Conservation (phyloP, 1,284 basidiomycete species). For the Cerrena zonata region DNA sequence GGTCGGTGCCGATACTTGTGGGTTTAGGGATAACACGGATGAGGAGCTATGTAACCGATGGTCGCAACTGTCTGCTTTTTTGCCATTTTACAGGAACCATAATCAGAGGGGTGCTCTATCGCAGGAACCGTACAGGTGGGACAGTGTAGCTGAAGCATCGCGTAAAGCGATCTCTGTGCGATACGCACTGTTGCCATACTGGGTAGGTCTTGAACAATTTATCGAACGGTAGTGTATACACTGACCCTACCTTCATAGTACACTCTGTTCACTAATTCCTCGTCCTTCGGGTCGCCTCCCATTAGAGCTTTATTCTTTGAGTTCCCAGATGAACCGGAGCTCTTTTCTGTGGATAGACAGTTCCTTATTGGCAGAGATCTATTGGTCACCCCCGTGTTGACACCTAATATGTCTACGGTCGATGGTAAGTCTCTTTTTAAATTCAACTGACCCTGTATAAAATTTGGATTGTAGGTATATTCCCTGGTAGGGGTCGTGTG, state of each 20-base stretch:
- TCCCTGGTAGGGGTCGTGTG: slow-evolving; percentile 53
- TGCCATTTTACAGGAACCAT: slow-evolving; percentile 71
- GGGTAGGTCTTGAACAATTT: slow-evolving; percentile 46
- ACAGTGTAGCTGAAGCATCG: slow-evolving; percentile 67
- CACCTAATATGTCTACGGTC: slow-evolving; percentile 51
- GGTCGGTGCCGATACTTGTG: slow-evolving; percentile 71
- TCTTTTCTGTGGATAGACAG: slow-evolving; percentile 61
- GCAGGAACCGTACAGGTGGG: slow-evolving; percentile 75
- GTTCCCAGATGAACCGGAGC: slow-evolving; percentile 63
- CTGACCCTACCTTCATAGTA: slow-evolving; percentile 38
- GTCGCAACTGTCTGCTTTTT: slow-evolving; percentile 74
- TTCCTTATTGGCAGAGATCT: slow-evolving; percentile 67
- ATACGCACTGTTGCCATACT: slow-evolving; percentile 69
- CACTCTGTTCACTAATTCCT: slow-evolving; percentile 69
- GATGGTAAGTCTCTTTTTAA: slow-evolving; percentile 33
- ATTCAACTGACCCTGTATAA: not conserved
- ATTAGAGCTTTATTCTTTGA: slow-evolving; percentile 72
- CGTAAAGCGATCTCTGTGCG: slow-evolving; percentile 63
- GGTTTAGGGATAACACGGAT: slow-evolving; percentile 65
- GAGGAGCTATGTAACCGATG: slow-evolving; percentile 80
- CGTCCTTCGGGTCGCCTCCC: slow-evolving; percentile 57
- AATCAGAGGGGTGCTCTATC: slow-evolving; percentile 55
- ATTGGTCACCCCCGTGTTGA: slow-evolving; percentile 69
- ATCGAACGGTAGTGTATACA: no score
- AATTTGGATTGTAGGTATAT: slow-evolving; percentile 37